phyloP scores from a whole-genome alignment of 345 rosid species.

The Alliaria petiolata region DNA sequence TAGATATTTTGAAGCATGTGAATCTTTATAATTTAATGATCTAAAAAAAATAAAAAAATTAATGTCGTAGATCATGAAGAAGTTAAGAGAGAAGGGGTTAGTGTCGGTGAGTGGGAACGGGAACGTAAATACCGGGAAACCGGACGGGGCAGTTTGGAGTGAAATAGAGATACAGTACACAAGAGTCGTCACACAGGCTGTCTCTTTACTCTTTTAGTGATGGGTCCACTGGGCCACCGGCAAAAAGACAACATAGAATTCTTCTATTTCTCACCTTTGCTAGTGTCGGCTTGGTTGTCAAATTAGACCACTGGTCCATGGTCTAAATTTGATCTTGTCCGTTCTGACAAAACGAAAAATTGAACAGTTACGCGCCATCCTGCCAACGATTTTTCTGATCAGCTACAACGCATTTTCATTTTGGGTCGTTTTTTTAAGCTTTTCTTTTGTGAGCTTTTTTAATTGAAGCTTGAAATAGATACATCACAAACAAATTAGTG shows the following conservation, averaged over 20 bases:
- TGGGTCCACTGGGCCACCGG: conserved; percentile 27
- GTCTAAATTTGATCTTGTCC: conserved; percentile 7
- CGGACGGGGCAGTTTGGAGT: neutral
- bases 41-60: too few relatives aligned
- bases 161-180: neutral
- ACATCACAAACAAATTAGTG: neutral
- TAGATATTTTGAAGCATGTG: neutral
- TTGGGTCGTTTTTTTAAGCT: too few relatives aligned
- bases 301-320: neutral
- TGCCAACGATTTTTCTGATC: neutral
- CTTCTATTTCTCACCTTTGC: neutral
- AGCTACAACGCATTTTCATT: neutral
- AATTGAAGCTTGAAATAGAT: neutral
- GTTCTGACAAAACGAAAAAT: neutral
- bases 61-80: neutral
- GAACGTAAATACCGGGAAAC: conserved; percentile 23
- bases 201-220: conserved; percentile 19
- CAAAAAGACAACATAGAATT: conserved; percentile 20
- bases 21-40: too few relatives aligned
- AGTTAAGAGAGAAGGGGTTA: neutral
- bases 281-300: conserved; percentile 22
- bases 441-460: neutral
- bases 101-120: conserved; percentile 30
- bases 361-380: neutral
- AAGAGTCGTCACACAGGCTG: conserved; percentile 9